Evolutionary conservation across 352 stramenopile genomes (phyloP), one percentile per base, ranked within the genome.

Genomic region (Globisporangium middletonii): DNA sequence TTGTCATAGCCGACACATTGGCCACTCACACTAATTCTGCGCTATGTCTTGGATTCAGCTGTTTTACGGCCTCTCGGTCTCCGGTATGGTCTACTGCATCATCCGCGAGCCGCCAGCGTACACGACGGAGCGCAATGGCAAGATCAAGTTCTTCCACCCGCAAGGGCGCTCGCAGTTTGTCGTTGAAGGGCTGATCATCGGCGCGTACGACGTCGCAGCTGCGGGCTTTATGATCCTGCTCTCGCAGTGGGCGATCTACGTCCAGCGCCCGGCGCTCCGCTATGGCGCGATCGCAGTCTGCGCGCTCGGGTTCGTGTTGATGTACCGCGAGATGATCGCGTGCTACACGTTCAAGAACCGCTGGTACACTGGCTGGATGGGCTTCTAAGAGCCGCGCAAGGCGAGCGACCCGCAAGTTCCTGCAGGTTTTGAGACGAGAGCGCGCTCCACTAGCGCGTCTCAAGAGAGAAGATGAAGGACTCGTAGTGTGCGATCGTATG

Each of bases 21-120:
- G 13, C 12, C 26, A 30, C 44, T 46, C 30, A 37, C 42, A 50
- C 15, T 42, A 11, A 55, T 27, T 55, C 19, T 38, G 27, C 11
- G n/a, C 19, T n/a, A 26, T 64, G 16, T 44, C 9, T 43, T 1
- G 26, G 55, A 4, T 44, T 44, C 43, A 86, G 76, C 72, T 94
- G 28, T 94, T 94, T 62, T 94, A 93, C 58, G 83, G 85, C 0
- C 79, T 94, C 11, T 94, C 85, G 15, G 83, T 94, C 16, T 94
- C 85, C 5, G 85, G 85, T 18, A 94, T 94, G 85, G 85, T 94
- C 6, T 94, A 89, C 72, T 94, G 85, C 64, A 94, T 94, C 75
- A 93, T 94, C 60, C 85, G 85, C 59, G 84, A 94, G 65, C 85
- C 85, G 35, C 77, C 83, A 45, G 64, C 79, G 33, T 94, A 88